phyloP scores from a whole-genome alignment of 495 filamentous ascomycete species.

The Pyrenopolyporus hunteri region DNA sequence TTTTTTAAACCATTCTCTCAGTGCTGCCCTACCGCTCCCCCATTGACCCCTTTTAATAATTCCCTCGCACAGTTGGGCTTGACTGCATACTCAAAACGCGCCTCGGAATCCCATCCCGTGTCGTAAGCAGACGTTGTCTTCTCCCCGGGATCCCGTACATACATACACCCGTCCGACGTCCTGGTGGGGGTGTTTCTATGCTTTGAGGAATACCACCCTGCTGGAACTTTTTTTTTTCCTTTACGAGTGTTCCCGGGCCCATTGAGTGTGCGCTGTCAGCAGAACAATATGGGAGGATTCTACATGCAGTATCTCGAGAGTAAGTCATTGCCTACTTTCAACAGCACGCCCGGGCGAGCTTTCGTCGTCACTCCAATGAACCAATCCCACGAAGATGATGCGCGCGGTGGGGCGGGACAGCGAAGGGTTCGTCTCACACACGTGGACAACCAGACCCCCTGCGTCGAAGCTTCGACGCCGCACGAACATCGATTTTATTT shows the following conservation, averaged over 20 bases:
- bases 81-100: slow-evolving; percentile 57
- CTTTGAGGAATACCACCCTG: slow-evolving; percentile 39
- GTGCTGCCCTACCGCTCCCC: slow-evolving; percentile 47
- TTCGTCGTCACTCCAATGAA: slow-evolving; percentile 19
- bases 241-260: slow-evolving; percentile 27
- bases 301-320: slow-evolving; percentile 69
- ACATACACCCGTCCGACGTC: slow-evolving; percentile 38
- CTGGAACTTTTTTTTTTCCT: slow-evolving; percentile 20
- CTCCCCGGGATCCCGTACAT: slow-evolving; percentile 26
- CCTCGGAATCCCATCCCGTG: slow-evolving; percentile 45
- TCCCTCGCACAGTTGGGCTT: slow-evolving; percentile 58
- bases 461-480: slow-evolving; percentile 40
- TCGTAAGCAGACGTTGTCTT: slow-evolving; percentile 28
- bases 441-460: slow-evolving; percentile 44
- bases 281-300: slow-evolving; percentile 63
- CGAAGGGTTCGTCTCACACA: slow-evolving; percentile 43
- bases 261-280: slow-evolving; percentile 30
- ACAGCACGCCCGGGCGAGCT: not conserved
- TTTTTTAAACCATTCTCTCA: slow-evolving; percentile 24
- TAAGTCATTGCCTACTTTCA: slow-evolving; percentile 51
- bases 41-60: slow-evolving; percentile 39
- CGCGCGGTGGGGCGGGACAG: slow-evolving; percentile 40
- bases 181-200: slow-evolving; percentile 43
- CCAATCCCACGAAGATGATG: slow-evolving; percentile 34
- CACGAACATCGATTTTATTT: slow-evolving; percentile 20